phyloP scores from a whole-genome alignment of 2,329 filamentous ascomycete species.

The Aspergillus felis region DNA sequence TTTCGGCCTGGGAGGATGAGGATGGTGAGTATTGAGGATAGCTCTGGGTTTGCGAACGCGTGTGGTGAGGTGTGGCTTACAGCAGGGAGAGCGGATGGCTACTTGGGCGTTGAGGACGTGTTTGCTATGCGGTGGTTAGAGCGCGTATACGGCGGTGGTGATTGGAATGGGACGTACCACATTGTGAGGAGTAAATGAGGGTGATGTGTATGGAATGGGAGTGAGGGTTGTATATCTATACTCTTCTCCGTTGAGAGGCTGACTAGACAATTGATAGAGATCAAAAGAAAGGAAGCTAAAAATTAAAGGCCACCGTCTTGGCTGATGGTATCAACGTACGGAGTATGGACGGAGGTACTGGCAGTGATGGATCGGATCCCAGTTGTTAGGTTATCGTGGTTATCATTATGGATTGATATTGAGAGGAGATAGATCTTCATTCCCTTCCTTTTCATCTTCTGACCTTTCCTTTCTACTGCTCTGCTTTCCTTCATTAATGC shows the following conservation, averaged over 20 bases:
- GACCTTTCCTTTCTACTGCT: too few relatives aligned
- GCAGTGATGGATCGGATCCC: too few relatives aligned
- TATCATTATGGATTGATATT: too few relatives aligned
- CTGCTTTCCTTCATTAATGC: too few relatives aligned
- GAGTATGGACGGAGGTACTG: too few relatives aligned
- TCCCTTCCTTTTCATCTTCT: too few relatives aligned
- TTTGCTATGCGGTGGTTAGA: conserved; percentile 60
- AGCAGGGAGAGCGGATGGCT: conserved; percentile 91
- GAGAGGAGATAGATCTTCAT: too few relatives aligned
- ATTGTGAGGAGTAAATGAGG: not conserved
- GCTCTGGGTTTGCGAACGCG: not conserved
- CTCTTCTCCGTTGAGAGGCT: not conserved
- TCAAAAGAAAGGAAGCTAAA: not conserved
- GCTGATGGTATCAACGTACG: not conserved
- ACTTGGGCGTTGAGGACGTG: conserved; percentile 98
- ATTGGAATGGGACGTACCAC: not conserved
- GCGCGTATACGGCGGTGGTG: not conserved
- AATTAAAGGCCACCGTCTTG: not conserved
- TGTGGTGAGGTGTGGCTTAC: conserved; percentile 49
- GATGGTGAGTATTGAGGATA: not conserved
- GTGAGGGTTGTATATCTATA: not conserved
- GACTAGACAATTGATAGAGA: not conserved
- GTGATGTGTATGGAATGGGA: too few relatives aligned
- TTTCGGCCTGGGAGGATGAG: conserved; percentile 62
- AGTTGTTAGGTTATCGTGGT: too few relatives aligned